Evolutionary conservation across 805 yeast genomes (phyloP), one percentile per base, ranked within the genome.

Genomic region (Yarrowia sp.): DNA sequence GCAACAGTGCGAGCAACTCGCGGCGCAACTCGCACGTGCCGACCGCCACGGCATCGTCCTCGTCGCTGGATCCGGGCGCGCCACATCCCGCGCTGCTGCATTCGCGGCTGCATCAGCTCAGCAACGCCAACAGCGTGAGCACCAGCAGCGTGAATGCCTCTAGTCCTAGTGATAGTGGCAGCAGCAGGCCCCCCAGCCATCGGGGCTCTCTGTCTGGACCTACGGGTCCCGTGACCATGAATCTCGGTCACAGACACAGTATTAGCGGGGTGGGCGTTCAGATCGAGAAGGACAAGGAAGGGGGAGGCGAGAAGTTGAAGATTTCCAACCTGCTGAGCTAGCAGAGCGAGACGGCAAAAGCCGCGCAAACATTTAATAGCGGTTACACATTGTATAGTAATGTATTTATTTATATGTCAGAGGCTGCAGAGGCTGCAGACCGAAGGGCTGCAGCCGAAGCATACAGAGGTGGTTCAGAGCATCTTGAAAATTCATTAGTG

Each of bases 1-100:
- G 68, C 14, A 50, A 47, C 43, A 64, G 69, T 15, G 65, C 67
- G 2, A 65, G 69, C 18, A 68, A 65, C 50, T 68, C 71, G 8
- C 65, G 73, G 5, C 58, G 73, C 8, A 68, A 67, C 58, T 65
- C 68, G 8, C 67, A 66, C 15, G 65, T 65, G 9, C 66, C 65
- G 2, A 67, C 69, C 0, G 50, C 64, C 15, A 58, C 50, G 10
- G 64, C 50, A 5, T 43, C 64, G 14, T 43, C 64, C 2, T 11
- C 15, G 6, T 58, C 64, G 3, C 61, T 55, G 4, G 61, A 55
- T 8, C 38, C 47, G 0, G 47, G 47, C 15, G 51, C 64, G 3
- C 51, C 64, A 7, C 51, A 43, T n/a, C 64, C 64, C 9, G 64
- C 64, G 2, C 33, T 58, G 18, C 64, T 58, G 13, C 64, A 58